Conservation (phyloP, 2,329 filamentous ascomycete genomes). For the Bertia moriformis region DNA sequence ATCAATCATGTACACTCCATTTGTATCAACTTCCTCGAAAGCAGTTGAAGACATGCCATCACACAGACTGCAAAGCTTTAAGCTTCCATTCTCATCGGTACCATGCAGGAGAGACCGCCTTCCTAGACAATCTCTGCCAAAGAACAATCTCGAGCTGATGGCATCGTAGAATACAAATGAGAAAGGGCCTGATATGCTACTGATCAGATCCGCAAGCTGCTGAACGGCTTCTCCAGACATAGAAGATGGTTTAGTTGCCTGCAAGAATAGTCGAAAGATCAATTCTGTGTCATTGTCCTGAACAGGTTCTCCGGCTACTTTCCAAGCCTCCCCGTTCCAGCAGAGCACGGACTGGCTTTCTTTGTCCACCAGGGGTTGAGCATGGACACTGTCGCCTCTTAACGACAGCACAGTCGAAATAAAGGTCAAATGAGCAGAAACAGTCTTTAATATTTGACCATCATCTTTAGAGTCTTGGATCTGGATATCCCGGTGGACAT, state of each 20-base stretch:
- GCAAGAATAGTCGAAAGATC: slow-evolving; percentile 46
- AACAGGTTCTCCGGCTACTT: slow-evolving; percentile 41
- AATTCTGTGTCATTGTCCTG: slow-evolving; percentile 63
- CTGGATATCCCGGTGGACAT: background rate
- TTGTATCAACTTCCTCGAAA: slow-evolving; percentile 73
- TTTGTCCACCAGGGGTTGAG: slow-evolving; percentile 56
- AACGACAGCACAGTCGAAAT: slow-evolving; percentile 80
- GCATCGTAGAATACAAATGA: slow-evolving; percentile 75
- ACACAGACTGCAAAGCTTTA: slow-evolving; percentile 56
- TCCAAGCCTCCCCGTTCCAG: slow-evolving; percentile 98
- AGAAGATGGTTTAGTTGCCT: slow-evolving; percentile 19
- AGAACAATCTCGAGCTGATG: slow-evolving; percentile 49
- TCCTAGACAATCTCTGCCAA: slow-evolving; percentile 75
- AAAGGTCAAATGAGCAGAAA: slow-evolving; percentile 38
- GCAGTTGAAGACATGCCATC: slow-evolving; percentile 32
- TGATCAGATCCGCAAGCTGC: slow-evolving; percentile 33
- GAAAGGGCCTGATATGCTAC: slow-evolving; percentile 65
- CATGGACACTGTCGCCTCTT: slow-evolving; percentile 57
- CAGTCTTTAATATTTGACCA: too few species aligned
- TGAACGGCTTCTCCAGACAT: background rate
- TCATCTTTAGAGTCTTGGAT: too few species aligned
- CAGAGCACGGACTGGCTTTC: slow-evolving; percentile 55
- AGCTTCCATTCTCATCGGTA: slow-evolving; percentile 15
- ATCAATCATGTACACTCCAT: slow-evolving; percentile 62
- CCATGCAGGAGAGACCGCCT: slow-evolving; percentile 64